phyloP scores from a whole-genome alignment of 805 yeast species.

The Metschnikowia dekortorum region DNA sequence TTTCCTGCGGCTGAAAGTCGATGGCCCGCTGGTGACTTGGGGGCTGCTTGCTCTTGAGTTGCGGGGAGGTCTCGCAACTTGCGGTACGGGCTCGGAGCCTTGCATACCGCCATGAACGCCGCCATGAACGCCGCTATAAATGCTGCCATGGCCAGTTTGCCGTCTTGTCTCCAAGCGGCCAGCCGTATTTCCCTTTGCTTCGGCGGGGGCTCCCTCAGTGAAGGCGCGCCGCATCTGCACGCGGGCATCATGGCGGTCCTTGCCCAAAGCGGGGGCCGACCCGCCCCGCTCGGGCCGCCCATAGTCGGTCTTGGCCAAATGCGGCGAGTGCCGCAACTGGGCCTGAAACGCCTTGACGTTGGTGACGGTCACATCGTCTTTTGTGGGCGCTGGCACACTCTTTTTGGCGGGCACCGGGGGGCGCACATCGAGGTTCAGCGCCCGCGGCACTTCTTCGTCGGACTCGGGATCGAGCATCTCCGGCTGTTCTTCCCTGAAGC shows the following conservation, averaged over 20 bases:
- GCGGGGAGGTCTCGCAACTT: background rate
- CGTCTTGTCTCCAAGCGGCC: background rate
- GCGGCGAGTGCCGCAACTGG: background rate
- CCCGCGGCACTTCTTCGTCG: background rate
- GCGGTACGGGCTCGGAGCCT: background rate
- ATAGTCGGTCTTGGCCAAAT: background rate
- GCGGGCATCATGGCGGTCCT: background rate
- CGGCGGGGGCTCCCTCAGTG: background rate
- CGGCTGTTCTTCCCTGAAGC: background rate
- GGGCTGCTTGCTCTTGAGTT: background rate
- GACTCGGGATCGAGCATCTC: background rate
- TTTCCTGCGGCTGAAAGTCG: background rate
- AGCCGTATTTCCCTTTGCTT: background rate
- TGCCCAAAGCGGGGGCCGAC: background rate
- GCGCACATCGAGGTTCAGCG: background rate
- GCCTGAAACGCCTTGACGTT: slow-evolving; percentile 2
- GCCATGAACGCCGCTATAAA: background rate
- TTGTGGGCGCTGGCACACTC: background rate
- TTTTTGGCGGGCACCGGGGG: background rate
- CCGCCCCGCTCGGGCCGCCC: background rate
- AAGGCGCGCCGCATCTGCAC: background rate
- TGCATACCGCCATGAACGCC: background rate
- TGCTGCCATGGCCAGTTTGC: background rate
- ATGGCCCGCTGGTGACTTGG: background rate
- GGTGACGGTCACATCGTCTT: background rate